phyloP scores from a whole-genome alignment of 805 yeast species.

The Schwanniomyces yamadae region DNA sequence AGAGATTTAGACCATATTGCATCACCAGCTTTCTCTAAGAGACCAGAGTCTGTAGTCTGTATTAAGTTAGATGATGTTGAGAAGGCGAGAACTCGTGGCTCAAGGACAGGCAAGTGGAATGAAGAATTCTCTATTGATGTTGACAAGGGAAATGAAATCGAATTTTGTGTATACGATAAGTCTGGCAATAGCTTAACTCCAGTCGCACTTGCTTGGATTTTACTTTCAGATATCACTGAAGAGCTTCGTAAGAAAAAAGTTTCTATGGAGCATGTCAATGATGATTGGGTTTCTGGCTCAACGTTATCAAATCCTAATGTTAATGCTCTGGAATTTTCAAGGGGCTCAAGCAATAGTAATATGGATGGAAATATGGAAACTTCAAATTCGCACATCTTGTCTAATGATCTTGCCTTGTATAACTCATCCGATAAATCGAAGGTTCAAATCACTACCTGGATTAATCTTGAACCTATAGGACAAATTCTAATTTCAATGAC shows the following conservation, averaged over 20 bases:
- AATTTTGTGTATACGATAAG: constrained; percentile 82
- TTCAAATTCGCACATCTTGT: neutral
- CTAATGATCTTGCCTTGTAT: neutral
- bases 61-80: constrained; percentile 88
- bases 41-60: constrained; percentile 75
- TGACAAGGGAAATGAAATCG: constrained; percentile 90
- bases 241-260: constrained; percentile 90
- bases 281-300: constrained; percentile 89
- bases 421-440: constrained; percentile 13
- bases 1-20: constrained; percentile 93
- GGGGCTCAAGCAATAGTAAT: constrained; percentile 9
- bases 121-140: constrained; percentile 80
- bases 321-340: constrained; percentile 1
- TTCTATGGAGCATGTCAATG: constrained; percentile 62
- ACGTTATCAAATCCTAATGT: constrained; percentile 34
- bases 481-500: constrained; percentile 77
- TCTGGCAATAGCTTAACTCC: constrained; percentile 68
- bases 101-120: constrained; percentile 77
- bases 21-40: constrained; percentile 71
- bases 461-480: constrained; percentile 90
- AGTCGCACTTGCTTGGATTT: constrained; percentile 89
- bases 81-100: constrained; percentile 68
- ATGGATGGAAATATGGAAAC: constrained; percentile 1
- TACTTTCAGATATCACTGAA: constrained; percentile 88
- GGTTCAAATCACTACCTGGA: constrained; percentile 74